Evolutionary conservation across 2,329 filamentous ascomycete species (phyloP).

Genomic region (Aspergillus versicolor): DNA sequence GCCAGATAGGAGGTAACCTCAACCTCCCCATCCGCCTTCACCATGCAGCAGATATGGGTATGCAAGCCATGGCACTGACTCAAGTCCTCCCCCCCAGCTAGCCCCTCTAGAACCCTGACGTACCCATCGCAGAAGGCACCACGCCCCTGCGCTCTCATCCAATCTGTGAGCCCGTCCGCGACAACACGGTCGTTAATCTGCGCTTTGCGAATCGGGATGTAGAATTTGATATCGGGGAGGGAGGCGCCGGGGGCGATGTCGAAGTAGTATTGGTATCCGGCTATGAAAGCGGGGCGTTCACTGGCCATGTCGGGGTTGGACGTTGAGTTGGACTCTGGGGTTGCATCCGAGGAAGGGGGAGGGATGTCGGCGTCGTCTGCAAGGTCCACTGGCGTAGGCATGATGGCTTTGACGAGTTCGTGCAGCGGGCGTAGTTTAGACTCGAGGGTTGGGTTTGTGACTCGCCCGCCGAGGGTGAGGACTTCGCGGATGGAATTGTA

Average conservation of each 20-base stretch:
- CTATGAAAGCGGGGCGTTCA: background rate
- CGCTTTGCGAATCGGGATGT: background rate
- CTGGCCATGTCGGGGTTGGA: background rate
- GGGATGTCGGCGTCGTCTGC: background rate
- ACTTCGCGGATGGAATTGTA: conserved; percentile 3
- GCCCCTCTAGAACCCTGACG: background rate
- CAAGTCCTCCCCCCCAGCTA: background rate
- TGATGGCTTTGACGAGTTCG: background rate
- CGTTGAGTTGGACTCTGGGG: background rate
- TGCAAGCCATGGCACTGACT: background rate
- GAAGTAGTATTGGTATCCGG: conserved; percentile 1
- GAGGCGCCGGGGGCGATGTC: background rate
- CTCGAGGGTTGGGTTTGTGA: background rate
- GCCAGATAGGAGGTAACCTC: background rate
- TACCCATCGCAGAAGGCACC: background rate
- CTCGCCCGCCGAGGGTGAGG: conserved; percentile 1
- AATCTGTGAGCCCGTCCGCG: background rate
- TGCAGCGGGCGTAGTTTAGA: conserved; percentile 12
- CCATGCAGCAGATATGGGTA: background rate
- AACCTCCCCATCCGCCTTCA: background rate
- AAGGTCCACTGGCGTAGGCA: background rate
- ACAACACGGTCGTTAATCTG: background rate
- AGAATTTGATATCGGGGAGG: background rate
- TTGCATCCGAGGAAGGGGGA: too few species aligned
- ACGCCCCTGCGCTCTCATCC: background rate